Evolutionary conservation across 2,329 filamentous ascomycete genomes (phyloP).

Genomic region (Cytospora piceae): DNA sequence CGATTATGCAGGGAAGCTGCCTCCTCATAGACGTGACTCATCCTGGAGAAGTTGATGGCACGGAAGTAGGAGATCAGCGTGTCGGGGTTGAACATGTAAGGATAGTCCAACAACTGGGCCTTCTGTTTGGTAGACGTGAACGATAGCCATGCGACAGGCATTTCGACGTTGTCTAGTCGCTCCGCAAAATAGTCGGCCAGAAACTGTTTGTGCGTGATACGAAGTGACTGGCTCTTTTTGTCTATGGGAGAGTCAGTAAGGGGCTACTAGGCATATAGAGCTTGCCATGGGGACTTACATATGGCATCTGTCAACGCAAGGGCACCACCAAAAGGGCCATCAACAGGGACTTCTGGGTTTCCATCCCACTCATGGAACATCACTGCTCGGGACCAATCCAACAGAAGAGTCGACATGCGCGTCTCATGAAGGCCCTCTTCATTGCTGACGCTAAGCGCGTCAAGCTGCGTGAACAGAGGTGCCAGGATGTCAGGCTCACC

Average conservation of each 20-base stretch:
- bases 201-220: slow-evolving; percentile 71
- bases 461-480: slow-evolving; percentile 56
- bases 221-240: slow-evolving; percentile 63
- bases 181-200: slow-evolving; percentile 76
- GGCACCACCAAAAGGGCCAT: slow-evolving; percentile 75
- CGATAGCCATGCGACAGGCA: slow-evolving; percentile 73
- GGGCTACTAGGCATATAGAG: too few species aligned
- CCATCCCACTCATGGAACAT: slow-evolving; percentile 84
- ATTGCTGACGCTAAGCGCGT: slow-evolving; percentile 51
- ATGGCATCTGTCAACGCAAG: slow-evolving; percentile 73
- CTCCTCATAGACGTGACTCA: slow-evolving; percentile 79
- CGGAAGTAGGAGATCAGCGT: slow-evolving; percentile 83
- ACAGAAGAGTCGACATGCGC: slow-evolving; percentile 57
- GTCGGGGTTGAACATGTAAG: slow-evolving; percentile 76
- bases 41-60: slow-evolving; percentile 82
- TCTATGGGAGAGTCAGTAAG: slow-evolving; percentile 42
- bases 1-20: slow-evolving; percentile 61
- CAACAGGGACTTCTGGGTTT: slow-evolving; percentile 68
- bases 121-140: slow-evolving; percentile 64
- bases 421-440: slow-evolving; percentile 62
- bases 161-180: slow-evolving; percentile 72
- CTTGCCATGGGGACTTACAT: slow-evolving; percentile 56
- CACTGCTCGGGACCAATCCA: slow-evolving; percentile 76
- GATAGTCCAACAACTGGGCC: slow-evolving; percentile 77
- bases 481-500: slow-evolving; percentile 50